These are phyloP conservation scores for Quercus gilva DNA, from an alignment of 306 rosid species.

Conservation along the genomic window DNA sequence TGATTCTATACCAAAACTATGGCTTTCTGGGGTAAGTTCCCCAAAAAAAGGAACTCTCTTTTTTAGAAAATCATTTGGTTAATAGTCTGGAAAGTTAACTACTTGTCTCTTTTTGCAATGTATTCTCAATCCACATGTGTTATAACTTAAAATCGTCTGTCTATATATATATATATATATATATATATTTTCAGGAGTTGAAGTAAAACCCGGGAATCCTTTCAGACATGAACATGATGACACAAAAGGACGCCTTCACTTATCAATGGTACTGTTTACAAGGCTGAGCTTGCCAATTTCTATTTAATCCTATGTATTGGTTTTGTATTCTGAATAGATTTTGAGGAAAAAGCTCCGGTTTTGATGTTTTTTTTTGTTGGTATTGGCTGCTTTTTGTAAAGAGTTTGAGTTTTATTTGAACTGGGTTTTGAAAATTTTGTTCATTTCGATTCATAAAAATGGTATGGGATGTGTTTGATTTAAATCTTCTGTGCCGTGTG, in stretches of 20 bases:
- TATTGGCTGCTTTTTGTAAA: not conserved
- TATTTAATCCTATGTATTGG: not conserved
- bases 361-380: not conserved
- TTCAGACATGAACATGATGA: conserved; percentile 47
- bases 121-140: not conserved
- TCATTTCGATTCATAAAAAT: not conserved
- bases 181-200: conserved; percentile 46
- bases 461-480: not conserved
- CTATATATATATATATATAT: too few species aligned
- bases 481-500: not conserved
- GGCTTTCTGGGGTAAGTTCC: conserved; percentile 81
- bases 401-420: not conserved
- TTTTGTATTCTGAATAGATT: not conserved
- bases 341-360: not conserved
- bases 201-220: conserved; percentile 86
- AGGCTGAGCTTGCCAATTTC: not conserved
- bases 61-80: too few species aligned
- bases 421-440: not conserved
- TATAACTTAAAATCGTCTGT: not conserved
- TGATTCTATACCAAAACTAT: conserved; percentile 16
- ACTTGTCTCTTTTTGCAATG: too few species aligned
- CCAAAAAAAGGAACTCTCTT: too few species aligned
- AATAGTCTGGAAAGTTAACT: too few species aligned
- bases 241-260: conserved; percentile 73
- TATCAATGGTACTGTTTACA: conserved; percentile 60